A percentile compares a stretch with the other conserved stretches of the same genome.
Evolutionary conservation across 2,329 filamentous ascomycete genomes (phyloP).

Genomic region (Trichoderma polysporum): DNA sequence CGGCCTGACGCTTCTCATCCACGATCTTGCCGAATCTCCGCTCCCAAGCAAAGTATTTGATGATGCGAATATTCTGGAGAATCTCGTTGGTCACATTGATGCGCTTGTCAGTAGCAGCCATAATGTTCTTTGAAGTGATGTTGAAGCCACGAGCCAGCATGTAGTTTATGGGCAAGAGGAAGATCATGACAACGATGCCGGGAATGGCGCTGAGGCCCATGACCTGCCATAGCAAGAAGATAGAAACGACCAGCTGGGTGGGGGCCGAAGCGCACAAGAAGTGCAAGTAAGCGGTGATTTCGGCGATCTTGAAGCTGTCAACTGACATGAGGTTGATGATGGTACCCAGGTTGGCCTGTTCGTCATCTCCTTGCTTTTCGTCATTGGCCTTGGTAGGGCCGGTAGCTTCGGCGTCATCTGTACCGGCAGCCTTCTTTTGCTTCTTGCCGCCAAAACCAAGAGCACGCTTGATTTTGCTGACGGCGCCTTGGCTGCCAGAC

Average conservation of each 20-base stretch:
- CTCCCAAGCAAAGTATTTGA: constrained; percentile 99
- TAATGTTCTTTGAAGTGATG: constrained; percentile 83
- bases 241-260: constrained; percentile 78
- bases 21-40: constrained; percentile 83
- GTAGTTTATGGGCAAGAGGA: constrained; percentile 89
- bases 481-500: constrained; percentile 38
- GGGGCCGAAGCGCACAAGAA: constrained; percentile 93
- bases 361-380: constrained; percentile 48
- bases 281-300: constrained; percentile 91
- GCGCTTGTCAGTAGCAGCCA: constrained; percentile 89
- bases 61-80: constrained; percentile 94
- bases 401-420: constrained; percentile 36
- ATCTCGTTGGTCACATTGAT: constrained; percentile 98
- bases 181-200: constrained; percentile 84
- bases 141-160: constrained; percentile 83
- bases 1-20: constrained; percentile 79
- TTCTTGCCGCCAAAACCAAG: constrained; percentile 63
- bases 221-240: constrained; percentile 81
- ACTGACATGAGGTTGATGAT: constrained; percentile 99
- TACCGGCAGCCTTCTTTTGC: constrained; percentile 42
- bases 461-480: constrained; percentile 53
- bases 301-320: constrained; percentile 97
- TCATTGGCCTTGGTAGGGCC: constrained; percentile 39
- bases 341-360: constrained; percentile 90
- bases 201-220: constrained; percentile 92